A percentile compares a stretch with the other conserved stretches of the same genome.
Evolutionary conservation across 768 basidiomycete genomes (phyloP).

Genomic region (Pleurotus ostreatus): DNA sequence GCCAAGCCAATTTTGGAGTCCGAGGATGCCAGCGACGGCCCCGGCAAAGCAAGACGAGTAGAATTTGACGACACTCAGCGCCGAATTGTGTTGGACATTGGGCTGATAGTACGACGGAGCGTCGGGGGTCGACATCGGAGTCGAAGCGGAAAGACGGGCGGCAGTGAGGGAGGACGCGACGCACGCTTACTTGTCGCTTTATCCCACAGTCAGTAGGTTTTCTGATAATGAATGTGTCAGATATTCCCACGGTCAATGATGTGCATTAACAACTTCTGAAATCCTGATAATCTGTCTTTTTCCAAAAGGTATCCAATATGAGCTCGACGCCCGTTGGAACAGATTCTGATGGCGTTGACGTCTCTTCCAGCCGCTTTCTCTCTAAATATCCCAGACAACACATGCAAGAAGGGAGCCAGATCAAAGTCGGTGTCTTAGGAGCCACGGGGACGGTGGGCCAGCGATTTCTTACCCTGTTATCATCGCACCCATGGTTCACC

Average conservation of each 20-base stretch:
- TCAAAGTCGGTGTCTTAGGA: conserved; percentile 72
- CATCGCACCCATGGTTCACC: conserved; percentile 86
- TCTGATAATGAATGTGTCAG: not conserved
- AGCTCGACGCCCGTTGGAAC: not conserved
- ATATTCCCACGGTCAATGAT: conserved; percentile 7
- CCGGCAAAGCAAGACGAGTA: conserved; percentile 82
- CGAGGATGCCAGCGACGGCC: conserved; percentile 84
- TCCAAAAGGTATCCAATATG: conserved; percentile 4
- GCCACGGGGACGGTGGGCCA: conserved; percentile 96
- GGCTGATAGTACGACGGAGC: conserved; percentile 58
- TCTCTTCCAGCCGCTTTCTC: conserved; percentile 22
- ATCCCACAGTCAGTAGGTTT: conserved; percentile 7
- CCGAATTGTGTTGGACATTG: conserved; percentile 62
- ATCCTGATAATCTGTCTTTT: not conserved
- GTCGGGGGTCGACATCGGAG: conserved; percentile 44
- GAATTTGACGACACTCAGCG: conserved; percentile 69
- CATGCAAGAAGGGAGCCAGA: conserved; percentile 27
- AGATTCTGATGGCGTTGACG: conserved; percentile 21
- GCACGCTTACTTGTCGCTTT: not conserved
- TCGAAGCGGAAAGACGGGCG: conserved; percentile 5
- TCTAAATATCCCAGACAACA: conserved; percentile 30
- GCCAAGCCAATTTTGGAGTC: conserved; percentile 80
- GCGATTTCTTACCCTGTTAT: conserved; percentile 86
- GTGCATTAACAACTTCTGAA: conserved; percentile 9
- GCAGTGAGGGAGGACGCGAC: not conserved